A percentile compares a stretch with the other conserved stretches of the same genome.
Evolutionary conservation across 1,284 basidiomycete genomes (phyloP).

Genomic region (Quambalaria eucalypti): DNA sequence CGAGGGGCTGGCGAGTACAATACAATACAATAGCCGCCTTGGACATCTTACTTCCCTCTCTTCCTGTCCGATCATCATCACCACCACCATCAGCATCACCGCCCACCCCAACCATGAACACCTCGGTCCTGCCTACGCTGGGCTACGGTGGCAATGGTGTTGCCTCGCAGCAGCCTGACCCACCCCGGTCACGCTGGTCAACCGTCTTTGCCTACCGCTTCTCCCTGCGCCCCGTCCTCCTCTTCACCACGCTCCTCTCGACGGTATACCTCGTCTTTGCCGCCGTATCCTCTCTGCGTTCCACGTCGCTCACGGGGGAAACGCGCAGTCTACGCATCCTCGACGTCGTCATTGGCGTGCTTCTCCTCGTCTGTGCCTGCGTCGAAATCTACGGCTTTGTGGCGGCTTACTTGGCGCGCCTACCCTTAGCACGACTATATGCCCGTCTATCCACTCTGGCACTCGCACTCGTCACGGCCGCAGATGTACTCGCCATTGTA

Average conservation of each 20-base stretch:
- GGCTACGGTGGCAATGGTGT: too few species aligned
- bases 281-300: slow-evolving; percentile 20
- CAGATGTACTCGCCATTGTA: slow-evolving; percentile 26
- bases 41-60: too few species aligned
- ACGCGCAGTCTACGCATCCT: slow-evolving; percentile 24
- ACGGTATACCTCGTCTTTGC: slow-evolving; percentile 27
- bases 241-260: slow-evolving; percentile 30
- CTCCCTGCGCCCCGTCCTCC: slow-evolving; percentile 29
- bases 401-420: slow-evolving; percentile 12
- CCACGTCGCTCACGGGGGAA: slow-evolving; percentile 11
- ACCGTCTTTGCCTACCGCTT: too few species aligned
- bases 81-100: too few species aligned
- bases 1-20: too few species aligned
- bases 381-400: slow-evolving; percentile 28
- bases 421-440: slow-evolving; percentile 7
- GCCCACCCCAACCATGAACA: too few species aligned
- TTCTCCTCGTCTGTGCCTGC: slow-evolving; percentile 18
- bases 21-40: too few species aligned
- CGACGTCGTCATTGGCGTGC: slow-evolving; percentile 18
- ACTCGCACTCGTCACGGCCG: slow-evolving; percentile 17
- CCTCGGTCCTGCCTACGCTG: too few species aligned
- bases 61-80: too few species aligned
- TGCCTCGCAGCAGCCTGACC: too few species aligned
- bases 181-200: too few species aligned
- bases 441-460: slow-evolving; percentile 12